Evolutionary conservation across 352 stramenopile genomes (phyloP), one percentile per base, ranked within the genome.

Genomic region (Globisporangium nagaii): DNA sequence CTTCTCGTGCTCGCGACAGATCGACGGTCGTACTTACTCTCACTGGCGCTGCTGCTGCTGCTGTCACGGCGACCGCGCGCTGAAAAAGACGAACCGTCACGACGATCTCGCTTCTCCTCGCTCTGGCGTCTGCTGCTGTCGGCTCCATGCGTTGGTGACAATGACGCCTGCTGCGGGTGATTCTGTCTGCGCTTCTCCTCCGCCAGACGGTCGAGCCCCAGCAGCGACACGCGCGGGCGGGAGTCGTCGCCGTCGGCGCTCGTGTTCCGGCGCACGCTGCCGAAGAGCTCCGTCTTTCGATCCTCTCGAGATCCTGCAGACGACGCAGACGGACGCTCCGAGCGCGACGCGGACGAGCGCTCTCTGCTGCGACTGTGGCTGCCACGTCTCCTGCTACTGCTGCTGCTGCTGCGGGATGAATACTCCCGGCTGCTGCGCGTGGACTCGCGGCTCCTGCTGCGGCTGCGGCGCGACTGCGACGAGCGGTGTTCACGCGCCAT

Each of bases 181-280:
- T 37, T 60, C 43, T 89, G 71, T 35, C 61, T 53, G 19, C 78
- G 80, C 63, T 91, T 91, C 51, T 72, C 62, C 4, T 68, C 66
- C n/a, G 78, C 80, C 7, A 91, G 48, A 20, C 64, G 69, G 42
- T 91, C 80, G 10, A 91, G 62, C 19, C 80, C 80, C 27, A 91
- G 64, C 15, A 73, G 22, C 22, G 80, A 91, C 17, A 56, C 49
- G 3, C 65, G 58, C 34, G 45, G 25, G 0, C 40, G 28, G 1
- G 10, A 7, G 13, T 42, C 37, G 24, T 37, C 36, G 9, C 28
- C 37, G 10, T 27, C 28, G n/a, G 17, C 34, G 13, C 20, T 13
- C 30, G 25, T 40, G 13, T 43, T 47, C 22, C 19, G 37, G 25
- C 40, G 62, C 22, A 20, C 20, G 30, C 55, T 76, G 46, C 57